Evolutionary conservation across 192 early-diverging fungal species (phyloP).

Genomic region (Backusella australiensis): DNA sequence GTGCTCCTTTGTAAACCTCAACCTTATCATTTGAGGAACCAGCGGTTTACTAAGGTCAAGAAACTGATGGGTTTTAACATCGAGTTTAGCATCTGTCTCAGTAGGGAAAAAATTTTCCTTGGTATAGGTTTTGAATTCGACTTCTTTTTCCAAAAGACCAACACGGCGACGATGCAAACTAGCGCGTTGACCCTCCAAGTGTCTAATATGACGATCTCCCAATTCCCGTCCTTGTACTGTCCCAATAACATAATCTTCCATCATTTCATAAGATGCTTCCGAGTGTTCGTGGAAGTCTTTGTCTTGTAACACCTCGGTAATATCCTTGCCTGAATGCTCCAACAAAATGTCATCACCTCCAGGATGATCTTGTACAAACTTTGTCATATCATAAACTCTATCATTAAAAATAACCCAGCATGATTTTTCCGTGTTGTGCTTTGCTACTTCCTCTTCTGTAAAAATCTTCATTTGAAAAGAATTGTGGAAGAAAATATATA

Average conservation of each 20-base stretch:
- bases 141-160: slow-evolving; percentile 26
- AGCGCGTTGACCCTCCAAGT: not conserved
- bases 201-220: not conserved
- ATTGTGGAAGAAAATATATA: not conserved
- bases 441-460: slow-evolving; percentile 39
- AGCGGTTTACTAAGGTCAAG: slow-evolving; percentile 81
- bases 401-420: slow-evolving; percentile 82
- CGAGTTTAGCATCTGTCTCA: slow-evolving; percentile 44
- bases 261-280: slow-evolving; percentile 81
- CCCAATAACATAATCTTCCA: slow-evolving; percentile 83
- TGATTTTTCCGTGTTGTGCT: slow-evolving; percentile 66
- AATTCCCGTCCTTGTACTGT: slow-evolving; percentile 16
- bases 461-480: not conserved
- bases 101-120: slow-evolving; percentile 39
- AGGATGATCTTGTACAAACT: slow-evolving; percentile 89
- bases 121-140: slow-evolving; percentile 28
- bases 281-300: slow-evolving; percentile 73
- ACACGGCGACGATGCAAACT: slow-evolving; percentile 24
- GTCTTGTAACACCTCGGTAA: slow-evolving; percentile 77
- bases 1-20: slow-evolving; percentile 73
- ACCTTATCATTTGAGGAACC: slow-evolving; percentile 74
- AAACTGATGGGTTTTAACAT: slow-evolving; percentile 64
- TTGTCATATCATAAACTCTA: slow-evolving; percentile 86
- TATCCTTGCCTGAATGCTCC: slow-evolving; percentile 85
- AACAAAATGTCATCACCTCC: slow-evolving; percentile 88